Evolutionary conservation across 495 filamentous ascomycete species (phyloP), one percentile per base, ranked within the genome.

Genomic region (Penicillium odoratum): DNA sequence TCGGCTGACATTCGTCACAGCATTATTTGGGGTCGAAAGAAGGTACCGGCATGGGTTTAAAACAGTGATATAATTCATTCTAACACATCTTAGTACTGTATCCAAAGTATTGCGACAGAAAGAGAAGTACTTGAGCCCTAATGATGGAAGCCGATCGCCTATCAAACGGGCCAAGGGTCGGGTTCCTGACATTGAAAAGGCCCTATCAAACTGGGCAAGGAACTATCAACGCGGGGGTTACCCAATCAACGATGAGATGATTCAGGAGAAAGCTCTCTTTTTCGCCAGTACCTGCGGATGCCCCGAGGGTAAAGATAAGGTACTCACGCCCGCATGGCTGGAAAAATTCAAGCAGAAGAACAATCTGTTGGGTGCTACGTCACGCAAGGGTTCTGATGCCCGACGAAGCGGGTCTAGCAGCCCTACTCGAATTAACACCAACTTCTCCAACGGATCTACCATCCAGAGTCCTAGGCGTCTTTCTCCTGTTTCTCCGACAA

Each of bases 271-370:
- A 77, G 92, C 91, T 3, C 80, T 83, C 47, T 87, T 91, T 53
- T 99, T 98, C 68, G 90, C 91, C 18, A 88, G 81, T 18, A 90
- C 88, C 26, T 85, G 87, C 30, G 87, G 88, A 28, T 85, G 82
- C 61, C 80, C 85, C 10, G 94, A 97, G 56, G 87, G 83, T 59
- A 88, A 92, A 53, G 78, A 87, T 51, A 91, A 93, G 69, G 81
- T 87, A 34, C 86, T 88, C 62, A 92, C 82, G 56, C 73, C 85
- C 7, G 83, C 80, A 57, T 97, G 93, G 92, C 80, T 99, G 51
- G 93, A 97, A 69, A 96, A 95, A 68, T 98, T 99, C 79, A 97
- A 97, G 78, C 84, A 89, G 58, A 97, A 93, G 71, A 91, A 98
- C 71, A 87, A 88, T 54, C 80, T 95, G 28, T 77, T 84, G 42